Evolutionary conservation across 2,329 filamentous ascomycete species (phyloP).

Genomic region (Lasiodiplodia gonubiensis): DNA sequence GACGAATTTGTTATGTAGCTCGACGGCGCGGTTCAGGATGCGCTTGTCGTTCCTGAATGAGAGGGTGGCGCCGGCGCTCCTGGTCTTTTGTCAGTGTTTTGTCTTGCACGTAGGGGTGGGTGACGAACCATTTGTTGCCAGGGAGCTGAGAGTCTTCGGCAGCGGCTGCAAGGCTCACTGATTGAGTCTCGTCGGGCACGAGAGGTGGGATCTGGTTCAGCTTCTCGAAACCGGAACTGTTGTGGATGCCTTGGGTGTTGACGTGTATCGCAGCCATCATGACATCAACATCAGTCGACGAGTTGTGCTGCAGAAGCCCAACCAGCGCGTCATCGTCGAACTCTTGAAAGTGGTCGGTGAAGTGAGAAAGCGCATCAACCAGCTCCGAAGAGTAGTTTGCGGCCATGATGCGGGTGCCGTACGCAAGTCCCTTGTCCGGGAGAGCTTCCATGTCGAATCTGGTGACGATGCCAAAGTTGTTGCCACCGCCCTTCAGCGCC

Average conservation of each 20-base stretch:
- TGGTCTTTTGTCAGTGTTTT: constrained; percentile 19
- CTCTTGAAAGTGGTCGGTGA: neutral
- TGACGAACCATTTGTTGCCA: too few species aligned
- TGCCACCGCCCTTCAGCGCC: constrained; percentile 45
- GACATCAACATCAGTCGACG: neutral
- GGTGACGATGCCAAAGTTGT: constrained; percentile 48
- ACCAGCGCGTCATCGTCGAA: neutral
- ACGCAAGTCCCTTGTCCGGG: neutral
- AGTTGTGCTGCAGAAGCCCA: neutral
- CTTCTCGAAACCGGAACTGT: constrained; percentile 35
- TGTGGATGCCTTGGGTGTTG: constrained; percentile 15
- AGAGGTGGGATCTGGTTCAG: constrained; percentile 36
- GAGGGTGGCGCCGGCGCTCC: constrained; percentile 32
- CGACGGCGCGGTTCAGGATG: constrained; percentile 47
- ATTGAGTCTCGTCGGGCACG: constrained; percentile 33
- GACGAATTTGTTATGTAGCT: constrained; percentile 47
- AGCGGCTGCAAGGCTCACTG: constrained; percentile 35
- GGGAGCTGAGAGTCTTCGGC: constrained; percentile 32
- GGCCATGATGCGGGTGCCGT: neutral
- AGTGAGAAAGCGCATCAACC: constrained; percentile 32
- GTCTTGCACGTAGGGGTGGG: too few species aligned
- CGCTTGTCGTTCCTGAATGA: constrained; percentile 42
- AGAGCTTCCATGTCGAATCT: constrained; percentile 36
- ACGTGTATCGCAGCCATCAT: neutral
- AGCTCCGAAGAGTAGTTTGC: constrained; percentile 42